Evolutionary conservation across 192 early-diverging fungal species (phyloP), one percentile per base, ranked within the genome.

Genomic region (Pilobolus umbonatus): DNA sequence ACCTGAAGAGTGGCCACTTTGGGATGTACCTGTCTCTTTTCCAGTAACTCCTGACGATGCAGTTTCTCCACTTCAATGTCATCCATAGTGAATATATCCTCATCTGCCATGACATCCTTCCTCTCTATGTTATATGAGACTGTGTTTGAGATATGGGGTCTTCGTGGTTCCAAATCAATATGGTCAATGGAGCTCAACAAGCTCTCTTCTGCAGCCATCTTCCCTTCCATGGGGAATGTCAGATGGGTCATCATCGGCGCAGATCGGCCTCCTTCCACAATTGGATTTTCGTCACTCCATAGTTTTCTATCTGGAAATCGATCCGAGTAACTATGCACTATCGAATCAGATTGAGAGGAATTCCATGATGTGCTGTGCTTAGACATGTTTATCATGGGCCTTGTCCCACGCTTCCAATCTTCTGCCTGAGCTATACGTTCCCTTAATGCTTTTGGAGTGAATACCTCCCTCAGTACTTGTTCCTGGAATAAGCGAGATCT

Each of bases 391-490:
- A n/a, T n/a, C n/a, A n/a, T n/a, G n/a, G n/a, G n/a, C 9, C 15
- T 38, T 8, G 36, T 32, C n/a, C 22, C 38, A 21, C 26, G 35
- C 4, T 57, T 47, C 69, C 69, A 71, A 10, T 51, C 57, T 22
- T 72, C 66, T 10, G 73, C 76, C 53, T 79, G 76, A 57, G 86
- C 71, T 25, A 90, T 81, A 12, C 92, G 77, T 30, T 87, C 81
- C 40, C 83, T 79, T 17, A 98, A 63, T 19, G 91, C 85, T 55
- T 87, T 76, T 0, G 94, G 96, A 19, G 91, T 91, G 55, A 98
- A 79, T 0, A 93, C 94, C 38, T 98, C 96, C 35, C 81, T 81
- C 48, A 96, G 79, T 8, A 96, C 89, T 61, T 95, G 85, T 69
- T 93, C 88, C 65, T 92, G 92, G 28, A 62, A 55, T 22, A 32